Evolutionary conservation across 345 rosid species (phyloP).

Genomic region (Aquilaria malaccensis): DNA sequence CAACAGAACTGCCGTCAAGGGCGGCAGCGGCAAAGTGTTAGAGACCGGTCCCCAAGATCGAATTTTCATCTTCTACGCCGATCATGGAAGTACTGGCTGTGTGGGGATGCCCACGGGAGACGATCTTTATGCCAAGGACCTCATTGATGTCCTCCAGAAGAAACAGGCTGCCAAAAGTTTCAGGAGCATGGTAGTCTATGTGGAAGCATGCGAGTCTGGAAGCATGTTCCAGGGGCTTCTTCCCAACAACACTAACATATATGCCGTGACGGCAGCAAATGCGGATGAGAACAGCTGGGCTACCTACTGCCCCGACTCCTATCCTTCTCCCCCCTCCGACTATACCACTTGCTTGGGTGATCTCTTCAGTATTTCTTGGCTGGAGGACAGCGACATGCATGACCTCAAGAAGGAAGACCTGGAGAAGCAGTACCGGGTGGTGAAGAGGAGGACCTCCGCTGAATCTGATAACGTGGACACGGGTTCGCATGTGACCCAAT

Average conservation of each 20-base stretch:
- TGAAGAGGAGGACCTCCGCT: slow-evolving; percentile 35
- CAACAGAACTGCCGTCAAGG: slow-evolving; percentile 40
- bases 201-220: slow-evolving; percentile 69
- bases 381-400: slow-evolving; percentile 67
- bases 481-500: too few relatives aligned
- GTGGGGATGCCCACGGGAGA: slow-evolving; percentile 38
- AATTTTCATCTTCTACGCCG: slow-evolving; percentile 54
- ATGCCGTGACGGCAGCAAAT: slow-evolving; percentile 56
- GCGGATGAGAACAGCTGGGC: slow-evolving; percentile 47
- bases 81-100: slow-evolving; percentile 56
- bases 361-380: slow-evolving; percentile 64
- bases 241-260: slow-evolving; percentile 26
- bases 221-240: slow-evolving; percentile 61
- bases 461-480: slow-evolving; percentile 28
- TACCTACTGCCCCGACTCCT: slow-evolving; percentile 31
- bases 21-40: slow-evolving; percentile 64
- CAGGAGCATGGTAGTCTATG: slow-evolving; percentile 48
- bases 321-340: slow-evolving; percentile 20
- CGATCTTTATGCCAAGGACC: slow-evolving; percentile 30
- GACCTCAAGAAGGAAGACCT: slow-evolving; percentile 48
- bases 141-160: slow-evolving; percentile 38
- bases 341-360: slow-evolving; percentile 58
- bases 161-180: slow-evolving; percentile 32
- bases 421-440: slow-evolving; percentile 35
- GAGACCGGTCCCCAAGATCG: slow-evolving; percentile 46